Evolutionary conservation across 1,284 basidiomycete species (phyloP).

Genomic region (Marasmius fiardii): DNA sequence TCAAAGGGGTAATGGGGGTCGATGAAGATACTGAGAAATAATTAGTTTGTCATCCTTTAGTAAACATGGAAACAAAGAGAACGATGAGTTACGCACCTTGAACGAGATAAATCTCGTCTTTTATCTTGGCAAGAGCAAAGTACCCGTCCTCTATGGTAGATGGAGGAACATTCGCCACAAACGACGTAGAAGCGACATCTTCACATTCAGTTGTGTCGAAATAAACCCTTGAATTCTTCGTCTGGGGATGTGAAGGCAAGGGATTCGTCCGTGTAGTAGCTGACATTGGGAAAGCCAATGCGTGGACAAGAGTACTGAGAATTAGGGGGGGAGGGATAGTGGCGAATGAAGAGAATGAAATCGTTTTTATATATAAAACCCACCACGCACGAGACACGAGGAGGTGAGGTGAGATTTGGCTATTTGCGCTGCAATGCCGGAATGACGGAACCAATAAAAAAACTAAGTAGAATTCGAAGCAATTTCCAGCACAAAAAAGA

Average conservation of each 20-base stretch:
- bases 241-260: neutral
- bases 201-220: neutral
- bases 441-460: neutral
- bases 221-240: neutral
- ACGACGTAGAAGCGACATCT: neutral
- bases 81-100: constrained; percentile 34
- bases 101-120: constrained; percentile 42
- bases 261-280: neutral
- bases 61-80: neutral
- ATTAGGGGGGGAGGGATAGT: neutral
- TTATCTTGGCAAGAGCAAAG: constrained; percentile 48
- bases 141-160: constrained; percentile 24
- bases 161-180: constrained; percentile 5
- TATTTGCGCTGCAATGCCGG: neutral
- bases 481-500: too few relatives aligned
- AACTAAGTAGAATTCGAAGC: too few relatives aligned
- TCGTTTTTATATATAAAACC: constrained; percentile 13
- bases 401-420: constrained; percentile 11
- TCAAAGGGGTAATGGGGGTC: constrained; percentile 29
- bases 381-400: constrained; percentile 35
- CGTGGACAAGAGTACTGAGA: neutral
- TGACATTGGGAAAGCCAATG: neutral
- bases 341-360: neutral
- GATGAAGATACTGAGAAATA: constrained; percentile 10
- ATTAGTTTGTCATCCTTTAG: constrained; percentile 1